phyloP scores from a whole-genome alignment of 2,329 filamentous ascomycete species.

The Claviceps quebecensis region DNA sequence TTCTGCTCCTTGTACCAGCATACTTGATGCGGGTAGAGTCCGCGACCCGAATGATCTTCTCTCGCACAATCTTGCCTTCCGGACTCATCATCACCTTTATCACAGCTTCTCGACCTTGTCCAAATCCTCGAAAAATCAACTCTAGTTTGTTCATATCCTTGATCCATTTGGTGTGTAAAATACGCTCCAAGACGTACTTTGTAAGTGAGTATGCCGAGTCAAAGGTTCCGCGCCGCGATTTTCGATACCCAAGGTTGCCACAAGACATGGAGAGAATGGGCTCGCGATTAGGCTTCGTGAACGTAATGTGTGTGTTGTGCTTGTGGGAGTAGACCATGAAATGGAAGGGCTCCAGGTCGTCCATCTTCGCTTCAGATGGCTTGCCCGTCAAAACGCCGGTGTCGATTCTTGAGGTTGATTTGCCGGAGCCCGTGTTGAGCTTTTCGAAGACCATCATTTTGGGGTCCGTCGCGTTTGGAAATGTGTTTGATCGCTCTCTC shows the following conservation, averaged over 20 bases:
- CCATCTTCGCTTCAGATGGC: conserved; percentile 16
- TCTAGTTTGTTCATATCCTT: conserved; percentile 65
- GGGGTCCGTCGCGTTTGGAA: conserved; percentile 19
- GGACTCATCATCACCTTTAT: conserved; percentile 77
- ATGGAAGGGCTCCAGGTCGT: conserved; percentile 54
- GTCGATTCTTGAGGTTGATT: conserved; percentile 16
- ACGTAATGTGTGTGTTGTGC: conserved; percentile 91
- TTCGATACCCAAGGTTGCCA: conserved; percentile 85
- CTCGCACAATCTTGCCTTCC: conserved; percentile 64
- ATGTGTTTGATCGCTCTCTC: conserved; percentile 8
- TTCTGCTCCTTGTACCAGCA: conserved; percentile 78
- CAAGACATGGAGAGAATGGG: conserved; percentile 67
- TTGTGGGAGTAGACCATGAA: conserved; percentile 77
- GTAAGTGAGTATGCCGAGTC: conserved; percentile 87
- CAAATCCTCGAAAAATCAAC: conserved; percentile 73
- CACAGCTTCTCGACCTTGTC: conserved; percentile 73
- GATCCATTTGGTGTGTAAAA: conserved; percentile 69
- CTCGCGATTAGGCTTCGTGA: conserved; percentile 68
- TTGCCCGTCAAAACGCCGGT: conserved; percentile 17
- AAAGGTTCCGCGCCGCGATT: conserved; percentile 66
- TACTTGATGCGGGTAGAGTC: conserved; percentile 90
- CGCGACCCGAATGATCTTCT: conserved; percentile 63
- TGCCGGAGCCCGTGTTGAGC: conserved; percentile 13
- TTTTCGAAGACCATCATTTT: conserved; percentile 26
- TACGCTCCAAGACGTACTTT: conserved; percentile 67